Evolutionary conservation across 2,329 filamentous ascomycete species (phyloP).

Genomic region (Aspergillus sp.): DNA sequence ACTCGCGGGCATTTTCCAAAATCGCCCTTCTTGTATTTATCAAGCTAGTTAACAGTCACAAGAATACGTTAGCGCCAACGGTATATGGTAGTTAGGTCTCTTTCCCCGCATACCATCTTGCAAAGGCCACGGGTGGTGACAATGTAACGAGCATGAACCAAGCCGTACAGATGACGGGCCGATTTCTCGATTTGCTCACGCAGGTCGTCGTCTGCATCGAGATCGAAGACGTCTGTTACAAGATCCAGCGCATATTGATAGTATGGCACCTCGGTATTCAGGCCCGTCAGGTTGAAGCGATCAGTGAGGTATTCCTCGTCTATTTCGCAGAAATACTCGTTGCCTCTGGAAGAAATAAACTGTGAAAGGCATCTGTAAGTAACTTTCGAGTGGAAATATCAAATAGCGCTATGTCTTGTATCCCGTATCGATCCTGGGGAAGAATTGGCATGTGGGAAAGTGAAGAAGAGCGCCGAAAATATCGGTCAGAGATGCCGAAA

Average conservation of each 20-base stretch:
- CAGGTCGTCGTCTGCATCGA: slow-evolving; percentile 98
- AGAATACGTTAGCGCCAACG: slow-evolving; percentile 2
- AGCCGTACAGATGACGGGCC: slow-evolving; percentile 85
- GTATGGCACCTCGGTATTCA: slow-evolving; percentile 96
- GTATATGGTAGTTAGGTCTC: too few species aligned
- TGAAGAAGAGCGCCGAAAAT: too few species aligned
- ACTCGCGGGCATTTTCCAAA: slow-evolving; percentile 98
- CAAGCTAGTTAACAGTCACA: slow-evolving; percentile 53
- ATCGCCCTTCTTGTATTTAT: slow-evolving; percentile 97
- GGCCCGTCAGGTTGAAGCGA: slow-evolving; percentile 92
- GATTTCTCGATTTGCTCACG: slow-evolving; percentile 97
- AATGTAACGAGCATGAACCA: slow-evolving; percentile 94
- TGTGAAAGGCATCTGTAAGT: slow-evolving; percentile 31
- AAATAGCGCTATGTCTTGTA: too few species aligned
- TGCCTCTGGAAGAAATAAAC: slow-evolving; percentile 96
- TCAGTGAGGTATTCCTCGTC: slow-evolving; percentile 98
- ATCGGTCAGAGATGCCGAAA: neutral
- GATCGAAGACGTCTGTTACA: slow-evolving; percentile 95
- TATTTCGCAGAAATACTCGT: slow-evolving; percentile 99
- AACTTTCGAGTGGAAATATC: neutral
- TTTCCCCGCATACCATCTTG: slow-evolving; percentile 67
- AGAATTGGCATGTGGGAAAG: too few species aligned
- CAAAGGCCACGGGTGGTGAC: slow-evolving; percentile 87
- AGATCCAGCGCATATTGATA: slow-evolving; percentile 98
- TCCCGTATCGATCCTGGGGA: too few species aligned